Percentiles rank a stretch among this genome's conserved stretches.
Evolutionary conservation across 805 yeast species (phyloP).

Genomic region (Metschnikowia amazonensis): DNA sequence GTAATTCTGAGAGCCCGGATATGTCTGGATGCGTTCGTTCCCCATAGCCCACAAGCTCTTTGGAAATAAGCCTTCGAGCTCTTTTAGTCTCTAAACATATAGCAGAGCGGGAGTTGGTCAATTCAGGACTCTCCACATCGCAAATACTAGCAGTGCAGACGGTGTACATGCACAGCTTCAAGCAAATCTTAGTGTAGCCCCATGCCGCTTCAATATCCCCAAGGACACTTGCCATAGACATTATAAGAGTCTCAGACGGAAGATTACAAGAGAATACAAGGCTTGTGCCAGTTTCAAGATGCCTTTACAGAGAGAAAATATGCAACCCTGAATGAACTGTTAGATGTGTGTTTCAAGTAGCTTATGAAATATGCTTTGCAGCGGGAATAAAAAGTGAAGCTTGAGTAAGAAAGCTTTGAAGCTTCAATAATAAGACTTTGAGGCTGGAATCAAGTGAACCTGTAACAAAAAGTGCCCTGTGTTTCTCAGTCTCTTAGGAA

Average conservation of each 20-base stretch:
- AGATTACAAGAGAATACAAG: constrained; percentile 1
- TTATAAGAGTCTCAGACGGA: not conserved
- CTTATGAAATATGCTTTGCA: not conserved
- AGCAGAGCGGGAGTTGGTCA: not conserved
- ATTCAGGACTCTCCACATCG: not conserved
- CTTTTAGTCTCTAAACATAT: not conserved
- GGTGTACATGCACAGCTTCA: not conserved
- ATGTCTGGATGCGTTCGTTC: not conserved
- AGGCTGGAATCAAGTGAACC: too few relatives aligned
- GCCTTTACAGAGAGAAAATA: not conserved
- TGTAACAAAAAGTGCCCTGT: not conserved
- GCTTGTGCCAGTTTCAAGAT: not conserved
- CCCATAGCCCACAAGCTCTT: not conserved
- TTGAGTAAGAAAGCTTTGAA: not conserved
- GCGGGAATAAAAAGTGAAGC: not conserved
- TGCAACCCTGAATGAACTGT: not conserved
- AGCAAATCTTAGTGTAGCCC: constrained; percentile 1
- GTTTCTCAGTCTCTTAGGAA: not conserved
- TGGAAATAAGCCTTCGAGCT: not conserved
- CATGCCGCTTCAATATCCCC: not conserved
- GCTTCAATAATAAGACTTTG: too few relatives aligned
- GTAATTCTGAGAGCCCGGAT: not conserved
- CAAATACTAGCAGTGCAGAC: not conserved
- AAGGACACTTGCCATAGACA: not conserved
- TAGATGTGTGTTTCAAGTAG: not conserved